A percentile compares a stretch with the other conserved stretches of the same genome.
Conservation (phyloP, 2,329 filamentous ascomycete genomes). For the Pseudovirgaria hyperparasitica region DNA sequence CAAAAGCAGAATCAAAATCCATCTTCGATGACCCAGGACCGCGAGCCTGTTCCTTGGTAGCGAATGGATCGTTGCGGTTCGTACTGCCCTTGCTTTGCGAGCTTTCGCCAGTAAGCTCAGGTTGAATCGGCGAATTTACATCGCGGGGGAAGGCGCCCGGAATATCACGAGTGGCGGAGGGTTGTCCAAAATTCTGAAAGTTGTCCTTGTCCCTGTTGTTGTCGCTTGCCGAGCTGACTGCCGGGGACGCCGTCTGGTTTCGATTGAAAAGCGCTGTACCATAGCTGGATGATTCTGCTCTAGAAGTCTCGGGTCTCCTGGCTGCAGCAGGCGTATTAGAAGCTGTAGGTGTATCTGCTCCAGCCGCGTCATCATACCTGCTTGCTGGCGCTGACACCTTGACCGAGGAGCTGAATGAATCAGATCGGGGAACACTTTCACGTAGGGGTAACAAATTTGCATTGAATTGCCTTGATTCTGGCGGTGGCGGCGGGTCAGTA, state of each 20-base stretch:
- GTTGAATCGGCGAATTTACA: conserved; percentile 29
- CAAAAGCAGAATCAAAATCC: conserved; percentile 78
- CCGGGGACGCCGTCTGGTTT: conserved; percentile 25
- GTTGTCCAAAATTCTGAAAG: conserved; percentile 23
- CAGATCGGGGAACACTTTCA: conserved; percentile 40
- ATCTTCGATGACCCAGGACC: conserved; percentile 44
- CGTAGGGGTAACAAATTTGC: conserved; percentile 63
- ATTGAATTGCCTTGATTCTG: conserved; percentile 64
- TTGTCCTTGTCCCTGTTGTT: conserved; percentile 26
- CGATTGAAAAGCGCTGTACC: conserved; percentile 24
- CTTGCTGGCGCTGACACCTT: conserved; percentile 63
- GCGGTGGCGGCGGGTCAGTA: conserved; percentile 49
- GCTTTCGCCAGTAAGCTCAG: conserved; percentile 35
- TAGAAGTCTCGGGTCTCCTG: conserved; percentile 24
- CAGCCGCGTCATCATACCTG: conserved; percentile 40
- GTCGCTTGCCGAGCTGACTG: conserved; percentile 27
- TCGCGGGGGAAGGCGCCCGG: conserved; percentile 37
- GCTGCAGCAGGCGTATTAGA: conserved; percentile 28
- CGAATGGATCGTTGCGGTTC: conserved; percentile 30
- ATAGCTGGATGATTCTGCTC: conserved; percentile 22
- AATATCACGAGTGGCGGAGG: conserved; percentile 19
- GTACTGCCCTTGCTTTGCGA: conserved; percentile 34
- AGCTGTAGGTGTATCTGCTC: conserved; percentile 35
- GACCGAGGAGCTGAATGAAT: conserved; percentile 64
- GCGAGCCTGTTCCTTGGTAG: conserved; percentile 18